Percentiles rank a stretch among this genome's conserved stretches.
Conservation (phyloP, 495 filamentous ascomycete species). For the Penicillium bialowiezense region DNA sequence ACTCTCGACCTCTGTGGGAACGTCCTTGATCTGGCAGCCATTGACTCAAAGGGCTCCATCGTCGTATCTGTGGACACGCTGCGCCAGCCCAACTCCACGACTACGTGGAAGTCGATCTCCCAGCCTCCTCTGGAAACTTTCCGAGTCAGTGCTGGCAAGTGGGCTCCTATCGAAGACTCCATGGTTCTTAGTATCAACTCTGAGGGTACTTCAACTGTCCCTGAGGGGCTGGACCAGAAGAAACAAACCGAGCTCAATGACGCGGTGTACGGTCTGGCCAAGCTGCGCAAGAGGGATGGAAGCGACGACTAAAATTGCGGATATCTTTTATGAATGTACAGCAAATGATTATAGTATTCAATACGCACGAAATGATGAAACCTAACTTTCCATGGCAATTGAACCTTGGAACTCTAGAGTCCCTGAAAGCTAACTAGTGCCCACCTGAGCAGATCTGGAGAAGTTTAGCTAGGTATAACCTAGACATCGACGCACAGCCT, state of each 20-base stretch:
- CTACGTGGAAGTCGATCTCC: slow-evolving; percentile 27
- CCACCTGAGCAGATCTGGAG: too few relatives aligned
- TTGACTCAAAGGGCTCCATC: slow-evolving; percentile 36
- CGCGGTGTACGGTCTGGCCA: slow-evolving; percentile 67
- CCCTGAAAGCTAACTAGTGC: too few relatives aligned
- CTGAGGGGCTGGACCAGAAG: slow-evolving; percentile 31
- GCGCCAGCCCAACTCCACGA: slow-evolving; percentile 39
- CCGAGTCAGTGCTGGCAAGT: slow-evolving; percentile 18
- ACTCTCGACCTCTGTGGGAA: slow-evolving; percentile 56
- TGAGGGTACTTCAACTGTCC: slow-evolving; percentile 32
- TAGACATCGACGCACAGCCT: too few relatives aligned
- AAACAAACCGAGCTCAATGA: slow-evolving; percentile 36
- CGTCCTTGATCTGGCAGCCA: slow-evolving; percentile 53
- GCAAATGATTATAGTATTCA: slow-evolving; percentile 6
- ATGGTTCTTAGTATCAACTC: slow-evolving; percentile 27
- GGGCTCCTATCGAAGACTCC: slow-evolving; percentile 22
- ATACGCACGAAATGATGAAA: background rate
- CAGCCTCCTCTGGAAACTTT: slow-evolving; percentile 29
- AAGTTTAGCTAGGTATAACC: too few relatives aligned
- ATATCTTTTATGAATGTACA: slow-evolving; percentile 11
- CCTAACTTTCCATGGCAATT: background rate
- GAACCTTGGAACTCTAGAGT: too few relatives aligned
- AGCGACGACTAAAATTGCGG: slow-evolving; percentile 19
- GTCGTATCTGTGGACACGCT: slow-evolving; percentile 56
- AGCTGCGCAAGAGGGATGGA: slow-evolving; percentile 63